Evolutionary conservation across 192 early-diverging fungal species (phyloP), one percentile per base, ranked within the genome.

Genomic region (Coemansia sp.): DNA sequence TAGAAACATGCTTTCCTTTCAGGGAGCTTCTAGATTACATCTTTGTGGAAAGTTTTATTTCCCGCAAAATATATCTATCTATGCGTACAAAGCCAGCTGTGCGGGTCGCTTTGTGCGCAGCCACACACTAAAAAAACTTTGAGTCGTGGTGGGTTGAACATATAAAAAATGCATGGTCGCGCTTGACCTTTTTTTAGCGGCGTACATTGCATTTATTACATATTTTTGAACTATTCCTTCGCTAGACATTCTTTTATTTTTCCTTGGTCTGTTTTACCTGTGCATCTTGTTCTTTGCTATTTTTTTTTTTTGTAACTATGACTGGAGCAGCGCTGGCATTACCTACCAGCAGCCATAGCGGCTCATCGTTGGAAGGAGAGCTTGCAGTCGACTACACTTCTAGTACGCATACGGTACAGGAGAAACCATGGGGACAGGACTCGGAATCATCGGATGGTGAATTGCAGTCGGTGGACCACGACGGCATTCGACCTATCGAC

Each of bases 401-500:
- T 50, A 50, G 47, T 20, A n/a, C 7, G 16, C 47, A 50, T 20
- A 50, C 47, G 4, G 47, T n/a, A 22, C 8, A 20, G 3, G 47
- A 46, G 44, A 46, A 46, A 46, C 44, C 44, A 46, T 46, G 44
- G 12, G 16, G 15, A 15, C 44, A 11, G 15, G 44, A 4, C 15
- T 4, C 44, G 16, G 12, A 16, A 46, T 13, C 44, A 11, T 16
- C 47, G 18, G 47, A 50, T 20, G n/a, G 20, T 20, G 47, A 50
- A 18, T 6, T 50, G 20, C 5, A 5, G 47, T 18, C 47, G 5
- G 47, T 20, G 2, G 20, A 50, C 8, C 16, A 16, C n/a, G 47
- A 50, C 20, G 36, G 13, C 29, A 36, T 63, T 18, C 65, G 69
- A 2, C 71, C 76, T 7, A 7, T 58, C 9, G 76, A 78, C 53